Conservation (phyloP, 2,329 filamentous ascomycete genomes). For the Ceratocystis alfenasii region DNA sequence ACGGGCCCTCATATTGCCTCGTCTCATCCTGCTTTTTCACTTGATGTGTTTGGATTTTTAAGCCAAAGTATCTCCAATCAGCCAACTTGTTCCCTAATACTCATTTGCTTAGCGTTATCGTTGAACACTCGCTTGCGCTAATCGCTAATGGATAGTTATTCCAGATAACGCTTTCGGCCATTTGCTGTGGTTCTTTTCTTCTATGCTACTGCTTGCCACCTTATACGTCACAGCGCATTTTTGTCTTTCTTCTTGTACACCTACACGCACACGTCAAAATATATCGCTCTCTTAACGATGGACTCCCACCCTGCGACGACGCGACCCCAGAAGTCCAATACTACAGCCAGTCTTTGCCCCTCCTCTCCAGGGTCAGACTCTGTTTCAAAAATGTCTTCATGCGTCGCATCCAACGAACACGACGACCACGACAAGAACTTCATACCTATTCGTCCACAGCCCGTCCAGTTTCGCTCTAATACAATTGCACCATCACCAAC, state of each 20-base stretch:
- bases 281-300: constrained; percentile 6
- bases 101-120: background rate
- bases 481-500: constrained; percentile 23
- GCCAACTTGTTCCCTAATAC: background rate
- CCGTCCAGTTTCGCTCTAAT: constrained; percentile 19
- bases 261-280: background rate
- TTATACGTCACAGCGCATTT: constrained; percentile 14
- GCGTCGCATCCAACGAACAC: background rate
- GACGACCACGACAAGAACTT: background rate
- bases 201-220: background rate
- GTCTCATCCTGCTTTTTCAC: background rate
- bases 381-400: constrained; percentile 13
- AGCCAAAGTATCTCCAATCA: background rate
- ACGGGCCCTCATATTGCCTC: background rate
- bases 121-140: background rate
- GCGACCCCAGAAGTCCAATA: background rate
- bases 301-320: background rate
- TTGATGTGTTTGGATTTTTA: background rate
- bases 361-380: constrained; percentile 6
- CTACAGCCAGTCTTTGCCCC: background rate
- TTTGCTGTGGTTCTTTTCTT: background rate
- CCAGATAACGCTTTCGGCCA: constrained; percentile 12
- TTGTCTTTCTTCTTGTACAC: background rate
- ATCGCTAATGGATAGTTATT: background rate
- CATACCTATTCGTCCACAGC: constrained; percentile 9